These are phyloP conservation scores for Podospora comata DNA, from an alignment of 495 filamentous ascomycete genomes.

Conservation along the genomic window DNA sequence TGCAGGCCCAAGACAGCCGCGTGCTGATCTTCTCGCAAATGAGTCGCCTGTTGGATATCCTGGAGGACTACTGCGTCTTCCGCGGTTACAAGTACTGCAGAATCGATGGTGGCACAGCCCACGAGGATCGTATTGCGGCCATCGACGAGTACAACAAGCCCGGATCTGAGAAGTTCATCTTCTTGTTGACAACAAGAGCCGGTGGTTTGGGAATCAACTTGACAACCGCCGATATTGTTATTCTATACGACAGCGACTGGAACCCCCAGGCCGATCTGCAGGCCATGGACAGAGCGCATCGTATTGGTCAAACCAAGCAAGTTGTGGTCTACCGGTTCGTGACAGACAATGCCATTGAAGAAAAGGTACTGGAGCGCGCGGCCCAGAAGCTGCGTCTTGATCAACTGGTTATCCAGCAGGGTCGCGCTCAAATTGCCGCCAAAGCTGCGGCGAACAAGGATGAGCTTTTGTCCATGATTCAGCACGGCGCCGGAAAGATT, in stretches of 20 bases:
- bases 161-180: slow-evolving; percentile 94
- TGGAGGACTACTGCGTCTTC: slow-evolving; percentile 98
- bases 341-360: slow-evolving; percentile 96
- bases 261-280: slow-evolving; percentile 98
- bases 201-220: slow-evolving; percentile 98
- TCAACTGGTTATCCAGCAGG: slow-evolving; percentile 99
- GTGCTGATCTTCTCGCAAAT: slow-evolving; percentile 99
- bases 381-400: slow-evolving; percentile 97
- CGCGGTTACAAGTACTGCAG: slow-evolving; percentile 92
- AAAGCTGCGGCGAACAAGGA: slow-evolving; percentile 90
- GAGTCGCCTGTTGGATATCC: slow-evolving; percentile 93
- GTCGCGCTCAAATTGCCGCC: slow-evolving; percentile 84
- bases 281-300: slow-evolving; percentile 97
- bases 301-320: slow-evolving; percentile 98
- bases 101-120: slow-evolving; percentile 95
- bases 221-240: slow-evolving; percentile 91
- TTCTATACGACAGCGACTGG: slow-evolving; percentile 99
- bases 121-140: slow-evolving; percentile 94
- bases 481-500: slow-evolving; percentile 93
- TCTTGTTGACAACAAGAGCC: slow-evolving; percentile 94
- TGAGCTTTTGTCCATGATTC: slow-evolving; percentile 95
- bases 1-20: slow-evolving; percentile 81
- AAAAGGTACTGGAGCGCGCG: slow-evolving; percentile 95
- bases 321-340: slow-evolving; percentile 95
- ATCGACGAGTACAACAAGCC: slow-evolving; percentile 99